Evolutionary conservation across 176 grass and related monocot species (phyloP), one percentile per base, ranked within the genome.

Genomic region (Zizania latifolia): DNA sequence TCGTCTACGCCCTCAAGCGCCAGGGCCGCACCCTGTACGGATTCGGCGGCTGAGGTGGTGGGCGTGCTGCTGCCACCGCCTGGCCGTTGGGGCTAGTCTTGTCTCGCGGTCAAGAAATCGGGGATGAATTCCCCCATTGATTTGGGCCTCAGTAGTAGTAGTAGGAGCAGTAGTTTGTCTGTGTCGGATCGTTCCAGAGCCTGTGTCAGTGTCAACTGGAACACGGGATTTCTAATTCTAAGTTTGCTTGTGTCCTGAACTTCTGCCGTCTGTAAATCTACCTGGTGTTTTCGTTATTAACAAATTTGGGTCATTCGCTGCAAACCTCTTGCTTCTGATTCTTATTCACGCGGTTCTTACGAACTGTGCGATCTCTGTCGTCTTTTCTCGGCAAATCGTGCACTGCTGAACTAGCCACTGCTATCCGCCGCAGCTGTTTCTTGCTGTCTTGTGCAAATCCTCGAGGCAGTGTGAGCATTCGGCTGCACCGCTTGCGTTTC

Each of bases 1-100:
- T 93, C 62, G 90, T 93, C 16, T 93, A 86, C 60, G 86, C 90
- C 0, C 86, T 93, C 83, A 93, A 84, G 86, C 83, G 90, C 5
- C 83, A 89, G 86, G 90, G 90, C 1, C 86, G 83, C 68, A 93
- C 90, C 46, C 90, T 89, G 39, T 89, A 93, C 44, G 90, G 90
- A 0, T 93, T 93, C 81, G 86, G 83, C 17, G 88, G 83, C 68
- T 84, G 35, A 62, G 16, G 21, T 76, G 79, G 8, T 80, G 80
- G 50, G 29, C 6, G 14, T 16, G 39, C 4, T n/a, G 12, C 11
- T 4, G 41, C 44, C 14, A 16, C n/a, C 4, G 11, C 8, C 7
- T 64, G 84, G 58, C 72, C 72, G 27, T 30, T 30, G 56, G 62
- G 41, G 4, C 4, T 63, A 76, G 84, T 62, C 84, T 55, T 81